Evolutionary conservation across 495 filamentous ascomycete genomes (phyloP).

Genomic region (Talaromyces adpressus): DNA sequence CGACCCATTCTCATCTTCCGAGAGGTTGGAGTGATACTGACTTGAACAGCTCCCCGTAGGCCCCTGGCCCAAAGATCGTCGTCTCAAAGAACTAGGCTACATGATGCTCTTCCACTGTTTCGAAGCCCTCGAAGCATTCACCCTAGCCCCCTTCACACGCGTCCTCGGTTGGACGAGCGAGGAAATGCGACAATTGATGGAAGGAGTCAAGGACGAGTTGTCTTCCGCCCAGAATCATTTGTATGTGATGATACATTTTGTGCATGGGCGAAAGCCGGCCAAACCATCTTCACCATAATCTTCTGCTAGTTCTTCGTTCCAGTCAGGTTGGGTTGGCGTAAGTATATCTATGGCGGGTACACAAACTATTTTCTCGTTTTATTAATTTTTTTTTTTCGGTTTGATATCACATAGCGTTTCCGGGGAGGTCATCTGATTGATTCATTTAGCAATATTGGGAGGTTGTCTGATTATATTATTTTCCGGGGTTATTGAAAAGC

Average conservation of each 20-base stretch:
- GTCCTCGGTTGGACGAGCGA: conserved; percentile 43
- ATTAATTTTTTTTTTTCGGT: background rate
- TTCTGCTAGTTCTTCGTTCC: background rate
- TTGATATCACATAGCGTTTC: background rate
- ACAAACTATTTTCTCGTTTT: background rate
- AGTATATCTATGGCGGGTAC: background rate
- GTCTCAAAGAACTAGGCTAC: conserved; percentile 17
- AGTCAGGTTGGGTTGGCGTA: background rate
- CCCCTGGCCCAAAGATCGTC: conserved; percentile 14
- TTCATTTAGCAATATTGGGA: background rate
- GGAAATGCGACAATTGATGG: conserved; percentile 48
- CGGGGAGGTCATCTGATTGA: background rate
- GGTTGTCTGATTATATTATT: background rate
- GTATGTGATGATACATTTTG: conserved; percentile 28
- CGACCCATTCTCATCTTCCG: background rate
- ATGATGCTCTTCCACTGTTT: conserved; percentile 41
- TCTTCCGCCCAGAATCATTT: conserved; percentile 41
- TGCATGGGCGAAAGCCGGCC: conserved; percentile 31
- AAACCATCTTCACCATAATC: background rate
- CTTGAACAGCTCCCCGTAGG: conserved; percentile 11
- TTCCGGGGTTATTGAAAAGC: background rate
- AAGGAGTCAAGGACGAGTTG: conserved; percentile 44
- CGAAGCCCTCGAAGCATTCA: conserved; percentile 42
- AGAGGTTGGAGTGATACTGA: background rate
- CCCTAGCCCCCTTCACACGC: conserved; percentile 46